phyloP scores from a whole-genome alignment of 768 basidiomycete species.

The Phanerodontia chrysosporium region DNA sequence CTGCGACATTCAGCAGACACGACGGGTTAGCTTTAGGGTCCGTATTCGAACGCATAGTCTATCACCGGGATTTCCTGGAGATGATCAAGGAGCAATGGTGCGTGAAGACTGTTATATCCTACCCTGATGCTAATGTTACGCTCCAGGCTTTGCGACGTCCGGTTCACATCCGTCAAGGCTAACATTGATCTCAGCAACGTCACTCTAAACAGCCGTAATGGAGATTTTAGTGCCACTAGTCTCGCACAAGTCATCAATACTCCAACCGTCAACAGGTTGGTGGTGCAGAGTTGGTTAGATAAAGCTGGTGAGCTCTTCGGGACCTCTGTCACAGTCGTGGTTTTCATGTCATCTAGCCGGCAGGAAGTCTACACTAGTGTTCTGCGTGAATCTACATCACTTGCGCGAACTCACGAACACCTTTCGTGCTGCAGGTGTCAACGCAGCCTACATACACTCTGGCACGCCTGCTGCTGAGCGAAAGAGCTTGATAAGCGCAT shows the following conservation, averaged over 20 bases:
- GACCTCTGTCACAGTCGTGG: not conserved
- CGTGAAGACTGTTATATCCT: constrained; percentile 5
- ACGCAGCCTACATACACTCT: constrained; percentile 78
- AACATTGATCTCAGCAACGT: constrained; percentile 67
- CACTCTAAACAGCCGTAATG: constrained; percentile 57
- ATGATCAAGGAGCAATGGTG: constrained; percentile 94
- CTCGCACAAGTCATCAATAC: constrained; percentile 84
- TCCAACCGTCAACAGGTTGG: constrained; percentile 65
- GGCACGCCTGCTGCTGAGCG: constrained; percentile 64
- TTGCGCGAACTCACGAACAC: constrained; percentile 66
- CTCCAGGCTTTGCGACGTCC: constrained; percentile 76
- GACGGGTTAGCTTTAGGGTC: constrained; percentile 87
- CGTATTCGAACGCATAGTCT: constrained; percentile 89
- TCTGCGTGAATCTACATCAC: constrained; percentile 83
- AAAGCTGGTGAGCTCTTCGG: constrained; percentile 66
- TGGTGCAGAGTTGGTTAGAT: constrained; percentile 84
- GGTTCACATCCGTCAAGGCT: constrained; percentile 79
- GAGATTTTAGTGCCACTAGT: constrained; percentile 79
- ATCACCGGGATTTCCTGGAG: constrained; percentile 83
- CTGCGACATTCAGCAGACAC: constrained; percentile 90
- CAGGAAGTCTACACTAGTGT: constrained; percentile 87
- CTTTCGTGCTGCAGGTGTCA: constrained; percentile 74
- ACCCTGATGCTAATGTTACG: not conserved
- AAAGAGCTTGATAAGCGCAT: constrained; percentile 56
- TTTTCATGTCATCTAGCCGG: constrained; percentile 31